A percentile compares a stretch with the other conserved stretches of the same genome.
These are phyloP conservation scores for Pinus albicaulis DNA, from an alignment of 75 land plant species.

Conservation along the genomic window DNA sequence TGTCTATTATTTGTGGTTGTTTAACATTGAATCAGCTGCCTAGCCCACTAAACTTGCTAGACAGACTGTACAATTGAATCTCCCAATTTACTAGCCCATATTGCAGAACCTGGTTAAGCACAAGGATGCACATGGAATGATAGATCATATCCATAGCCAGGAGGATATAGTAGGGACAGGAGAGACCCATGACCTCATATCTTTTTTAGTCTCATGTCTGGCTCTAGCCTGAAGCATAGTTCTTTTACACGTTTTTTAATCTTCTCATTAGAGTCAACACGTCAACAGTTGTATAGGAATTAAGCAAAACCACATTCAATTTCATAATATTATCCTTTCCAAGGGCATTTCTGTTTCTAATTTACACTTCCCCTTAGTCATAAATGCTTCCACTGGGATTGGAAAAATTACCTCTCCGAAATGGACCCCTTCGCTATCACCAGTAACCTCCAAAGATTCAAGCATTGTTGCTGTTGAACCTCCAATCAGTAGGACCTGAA, in stretches of 20 bases:
- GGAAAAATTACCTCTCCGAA: conserved; percentile 41
- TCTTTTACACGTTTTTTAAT: neutral
- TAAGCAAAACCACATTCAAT: no score
- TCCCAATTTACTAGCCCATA: no score
- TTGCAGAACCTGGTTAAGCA: no score
- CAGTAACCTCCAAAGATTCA: conserved; percentile 83
- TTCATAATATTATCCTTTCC: neutral
- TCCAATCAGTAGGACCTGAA: conserved; percentile 87
- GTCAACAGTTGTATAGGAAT: neutral
- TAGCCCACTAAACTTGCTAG: no score
- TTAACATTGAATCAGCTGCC: no score
- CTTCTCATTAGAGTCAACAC: neutral
- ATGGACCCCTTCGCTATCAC: conserved; percentile 40
- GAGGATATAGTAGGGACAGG: no score
- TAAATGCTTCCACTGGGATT: neutral
- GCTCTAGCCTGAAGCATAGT: neutral
- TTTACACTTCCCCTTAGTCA: neutral
- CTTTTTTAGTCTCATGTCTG: neutral
- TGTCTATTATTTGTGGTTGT: no score
- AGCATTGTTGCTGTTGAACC: conserved; percentile 97
- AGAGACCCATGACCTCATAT: neutral
- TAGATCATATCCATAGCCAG: neutral
- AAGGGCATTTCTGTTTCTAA: neutral
- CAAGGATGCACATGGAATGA: neutral
- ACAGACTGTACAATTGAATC: no score